phyloP scores from a whole-genome alignment of 306 rosid genomes.

The Pueraria montana region DNA sequence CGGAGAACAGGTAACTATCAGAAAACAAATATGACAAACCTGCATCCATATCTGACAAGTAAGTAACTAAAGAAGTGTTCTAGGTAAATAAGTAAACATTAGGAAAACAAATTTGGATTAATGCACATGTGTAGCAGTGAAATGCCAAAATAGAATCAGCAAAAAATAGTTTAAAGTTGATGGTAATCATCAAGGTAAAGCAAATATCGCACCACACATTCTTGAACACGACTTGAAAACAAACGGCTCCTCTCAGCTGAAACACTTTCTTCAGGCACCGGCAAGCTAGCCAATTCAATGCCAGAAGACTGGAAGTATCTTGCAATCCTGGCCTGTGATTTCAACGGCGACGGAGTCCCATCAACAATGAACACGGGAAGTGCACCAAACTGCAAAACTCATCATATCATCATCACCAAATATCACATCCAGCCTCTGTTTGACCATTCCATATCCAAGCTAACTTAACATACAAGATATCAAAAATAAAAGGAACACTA shows the following conservation, averaged over 20 bases:
- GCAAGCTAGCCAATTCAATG: slow-evolving; percentile 66
- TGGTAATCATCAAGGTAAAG: slow-evolving; percentile 34
- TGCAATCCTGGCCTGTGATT: slow-evolving; percentile 76
- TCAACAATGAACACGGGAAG: slow-evolving; percentile 85
- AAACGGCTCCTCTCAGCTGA: slow-evolving; percentile 71
- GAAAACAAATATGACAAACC: slow-evolving; percentile 38
- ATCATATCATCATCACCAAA: slow-evolving; percentile 40
- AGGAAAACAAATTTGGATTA: not conserved
- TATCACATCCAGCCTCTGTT: slow-evolving; percentile 1
- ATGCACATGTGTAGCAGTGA: slow-evolving; percentile 7
- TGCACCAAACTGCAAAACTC: slow-evolving; percentile 83
- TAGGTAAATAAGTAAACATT: slow-evolving; percentile 27
- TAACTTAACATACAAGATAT: slow-evolving; percentile 6
- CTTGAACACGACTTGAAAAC: slow-evolving; percentile 74
- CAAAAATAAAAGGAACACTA: not conserved
- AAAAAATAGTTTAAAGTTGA: slow-evolving; percentile 22
- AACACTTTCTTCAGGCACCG: slow-evolving; percentile 64
- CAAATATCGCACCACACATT: slow-evolving; percentile 79
- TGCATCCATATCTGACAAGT: slow-evolving; percentile 25
- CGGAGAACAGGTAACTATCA: slow-evolving; percentile 44
- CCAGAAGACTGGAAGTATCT: slow-evolving; percentile 78
- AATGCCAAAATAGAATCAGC: slow-evolving; percentile 22
- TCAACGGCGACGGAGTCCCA: slow-evolving; percentile 83
- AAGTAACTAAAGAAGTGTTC: slow-evolving; percentile 24
- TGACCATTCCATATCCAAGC: not conserved